Base-by-base conservation (phyloP, 1,284 basidiomycete genomes). In the Naganishia albida region DNA sequence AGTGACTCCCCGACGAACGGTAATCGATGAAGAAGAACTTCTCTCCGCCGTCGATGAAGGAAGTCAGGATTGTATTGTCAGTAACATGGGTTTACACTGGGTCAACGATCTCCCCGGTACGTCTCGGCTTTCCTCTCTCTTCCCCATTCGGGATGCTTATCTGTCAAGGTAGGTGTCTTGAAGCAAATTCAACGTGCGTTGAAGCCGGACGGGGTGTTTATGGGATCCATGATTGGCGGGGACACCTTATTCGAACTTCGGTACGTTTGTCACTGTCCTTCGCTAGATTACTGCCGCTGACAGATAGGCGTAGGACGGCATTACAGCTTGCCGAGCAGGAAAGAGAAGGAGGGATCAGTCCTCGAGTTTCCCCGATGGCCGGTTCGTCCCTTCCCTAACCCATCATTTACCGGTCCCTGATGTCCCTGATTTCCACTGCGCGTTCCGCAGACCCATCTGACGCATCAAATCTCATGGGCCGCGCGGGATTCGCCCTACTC, bases 341-440 rank as follows among this genome's bases (percentile, higher is more conserved):
- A 74, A 85, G 93, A 7, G 88, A 95, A 77, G 96, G 96, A 7
- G 96, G 96, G 0, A 90, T 99, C 67, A 94, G 93, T 23, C 92
- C 95, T 7, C 89, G 92, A 63, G 81, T 99, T 38, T 97, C 93
- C 2, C 96, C 96, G 0, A 99, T 99, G 96, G 93, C 95, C 68
- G 89, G 93, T 93, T 69, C 57, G 83, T 75, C 12, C 3, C 49
- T 15, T n/a, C 59, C 46, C 25, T 65, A 46, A 44, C 44, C 39
- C 30, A 46, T 44, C 42, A 64, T 46, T 13, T 54, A 38, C 25
- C 39, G 34, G 53, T 13, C 34, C 34, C 10, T 52, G 7, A 43
- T 48, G 25, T 25, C n/a, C n/a, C 20, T 40, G 20, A 23, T 44
- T 25, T 42, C 34, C 38, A 30, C 18, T 20, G 18, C n/a, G n/a